A percentile compares a stretch with the other conserved stretches of the same genome.
Evolutionary conservation across 129 eudicot species (phyloP).

Genomic region (Tanacetum coccineum): DNA sequence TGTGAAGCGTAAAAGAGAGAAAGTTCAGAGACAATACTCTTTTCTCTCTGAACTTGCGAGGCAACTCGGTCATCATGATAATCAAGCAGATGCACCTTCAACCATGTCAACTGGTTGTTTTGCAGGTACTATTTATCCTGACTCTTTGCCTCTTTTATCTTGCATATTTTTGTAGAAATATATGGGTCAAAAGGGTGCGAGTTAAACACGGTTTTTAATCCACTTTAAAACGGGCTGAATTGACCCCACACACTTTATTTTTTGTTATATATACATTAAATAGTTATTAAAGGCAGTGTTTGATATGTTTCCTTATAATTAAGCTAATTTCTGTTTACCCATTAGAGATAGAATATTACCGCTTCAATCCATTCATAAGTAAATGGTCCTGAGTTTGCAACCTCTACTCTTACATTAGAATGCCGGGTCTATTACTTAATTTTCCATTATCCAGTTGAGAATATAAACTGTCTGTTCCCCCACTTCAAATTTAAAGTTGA

Average conservation of each 20-base stretch:
- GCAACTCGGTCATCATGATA: slow-evolving; percentile 80
- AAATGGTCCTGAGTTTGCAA: neutral
- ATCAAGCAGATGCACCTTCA: slow-evolving; percentile 71
- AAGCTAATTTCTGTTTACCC: neutral
- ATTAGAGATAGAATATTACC: neutral
- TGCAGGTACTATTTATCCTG: slow-evolving; percentile 42
- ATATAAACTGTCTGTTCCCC: slow-evolving; percentile 30
- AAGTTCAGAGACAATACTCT: slow-evolving; percentile 68
- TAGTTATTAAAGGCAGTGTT: neutral
- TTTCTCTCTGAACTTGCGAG: slow-evolving; percentile 84
- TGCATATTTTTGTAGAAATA: neutral
- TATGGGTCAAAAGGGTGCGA: neutral
- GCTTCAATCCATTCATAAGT: neutral
- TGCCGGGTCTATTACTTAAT: neutral
- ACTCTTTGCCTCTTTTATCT: neutral
- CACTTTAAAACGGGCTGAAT: neutral
- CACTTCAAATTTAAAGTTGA: slow-evolving; percentile 36
- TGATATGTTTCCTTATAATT: neutral
- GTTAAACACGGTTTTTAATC: neutral
- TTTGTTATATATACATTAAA: too few relatives aligned
- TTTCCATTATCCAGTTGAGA: slow-evolving; percentile 24
- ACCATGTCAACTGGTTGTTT: slow-evolving; percentile 47
- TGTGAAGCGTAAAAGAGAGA: slow-evolving; percentile 70
- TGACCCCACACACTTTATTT: too few relatives aligned
- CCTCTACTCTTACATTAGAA: neutral